These are phyloP conservation scores for Hypoxylon sp. DNA, from an alignment of 2,329 filamentous ascomycete species.

Conservation along the genomic window DNA sequence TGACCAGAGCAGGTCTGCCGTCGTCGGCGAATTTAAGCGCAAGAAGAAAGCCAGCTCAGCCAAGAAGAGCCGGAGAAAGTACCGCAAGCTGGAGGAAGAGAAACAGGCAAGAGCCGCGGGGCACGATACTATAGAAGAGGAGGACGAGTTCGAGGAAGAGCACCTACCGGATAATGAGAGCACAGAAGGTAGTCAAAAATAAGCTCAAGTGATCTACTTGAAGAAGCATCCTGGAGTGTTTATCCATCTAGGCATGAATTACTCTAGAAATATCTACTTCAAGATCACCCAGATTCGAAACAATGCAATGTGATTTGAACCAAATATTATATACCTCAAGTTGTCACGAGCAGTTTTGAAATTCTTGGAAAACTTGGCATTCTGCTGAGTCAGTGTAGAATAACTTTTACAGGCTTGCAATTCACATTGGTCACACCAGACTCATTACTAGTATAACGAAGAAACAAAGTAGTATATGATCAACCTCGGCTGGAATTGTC, in stretches of 20 bases:
- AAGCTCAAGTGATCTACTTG: not conserved
- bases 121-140: slow-evolving; percentile 48
- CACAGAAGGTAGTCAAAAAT: not conserved
- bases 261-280: not conserved
- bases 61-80: slow-evolving; percentile 89
- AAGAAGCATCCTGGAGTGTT: not conserved
- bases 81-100: slow-evolving; percentile 71
- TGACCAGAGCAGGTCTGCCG: slow-evolving; percentile 73
- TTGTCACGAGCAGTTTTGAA: slow-evolving; percentile 40
- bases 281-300: not conserved
- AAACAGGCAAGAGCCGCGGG: slow-evolving; percentile 52
- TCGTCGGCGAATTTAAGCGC: slow-evolving; percentile 74
- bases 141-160: slow-evolving; percentile 30
- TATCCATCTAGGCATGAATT: not conserved
- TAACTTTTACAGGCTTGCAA: slow-evolving; percentile 38
- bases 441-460: slow-evolving; percentile 53
- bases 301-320: slow-evolving; percentile 1
- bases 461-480: slow-evolving; percentile 70
- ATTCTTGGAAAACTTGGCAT: slow-evolving; percentile 40
- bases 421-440: slow-evolving; percentile 53
- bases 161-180: not conserved
- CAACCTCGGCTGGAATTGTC: slow-evolving; percentile 68
- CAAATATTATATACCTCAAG: not conserved
- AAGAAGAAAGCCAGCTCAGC: slow-evolving; percentile 80
- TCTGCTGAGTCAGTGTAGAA: slow-evolving; percentile 50